phyloP scores from a whole-genome alignment of 345 rosid species.

The Mercurialis annua region DNA sequence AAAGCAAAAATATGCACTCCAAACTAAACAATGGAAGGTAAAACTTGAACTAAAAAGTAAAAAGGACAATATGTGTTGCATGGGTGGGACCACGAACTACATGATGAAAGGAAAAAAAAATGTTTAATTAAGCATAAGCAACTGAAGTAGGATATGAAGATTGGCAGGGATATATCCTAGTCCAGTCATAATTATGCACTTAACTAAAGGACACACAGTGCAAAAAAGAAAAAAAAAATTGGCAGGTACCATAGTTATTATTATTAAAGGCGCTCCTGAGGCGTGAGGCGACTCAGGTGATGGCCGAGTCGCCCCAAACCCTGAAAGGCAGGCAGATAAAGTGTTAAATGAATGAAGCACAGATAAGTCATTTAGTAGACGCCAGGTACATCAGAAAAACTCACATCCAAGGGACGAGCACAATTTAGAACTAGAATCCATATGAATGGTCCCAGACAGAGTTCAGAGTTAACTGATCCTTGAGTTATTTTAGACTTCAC shows the following conservation, averaged over 20 bases:
- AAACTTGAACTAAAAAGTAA: neutral
- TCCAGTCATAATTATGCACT: neutral
- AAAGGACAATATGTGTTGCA: neutral
- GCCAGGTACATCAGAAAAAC: neutral
- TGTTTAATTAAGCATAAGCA: neutral
- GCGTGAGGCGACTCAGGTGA: too few species aligned
- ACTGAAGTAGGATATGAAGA: neutral
- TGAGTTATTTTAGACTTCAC: neutral
- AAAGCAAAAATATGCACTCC: neutral
- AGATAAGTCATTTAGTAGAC: too few species aligned
- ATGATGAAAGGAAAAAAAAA: neutral
- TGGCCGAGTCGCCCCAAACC: too few species aligned
- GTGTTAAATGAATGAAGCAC: too few species aligned
- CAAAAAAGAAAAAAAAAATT: too few species aligned
- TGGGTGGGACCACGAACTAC: neutral
- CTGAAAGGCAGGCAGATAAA: too few species aligned
- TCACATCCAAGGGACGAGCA: neutral
- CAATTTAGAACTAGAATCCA: conserved; percentile 1
- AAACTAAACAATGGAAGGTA: neutral
- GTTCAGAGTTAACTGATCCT: neutral
- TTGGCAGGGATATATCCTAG: neutral
- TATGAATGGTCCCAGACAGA: neutral
- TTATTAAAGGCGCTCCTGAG: too few species aligned
- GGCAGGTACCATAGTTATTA: too few species aligned
- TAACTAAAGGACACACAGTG: neutral